Evolutionary conservation across 73 alveolate genomes (phyloP).

Genomic region (Blepharisma stoltei): DNA sequence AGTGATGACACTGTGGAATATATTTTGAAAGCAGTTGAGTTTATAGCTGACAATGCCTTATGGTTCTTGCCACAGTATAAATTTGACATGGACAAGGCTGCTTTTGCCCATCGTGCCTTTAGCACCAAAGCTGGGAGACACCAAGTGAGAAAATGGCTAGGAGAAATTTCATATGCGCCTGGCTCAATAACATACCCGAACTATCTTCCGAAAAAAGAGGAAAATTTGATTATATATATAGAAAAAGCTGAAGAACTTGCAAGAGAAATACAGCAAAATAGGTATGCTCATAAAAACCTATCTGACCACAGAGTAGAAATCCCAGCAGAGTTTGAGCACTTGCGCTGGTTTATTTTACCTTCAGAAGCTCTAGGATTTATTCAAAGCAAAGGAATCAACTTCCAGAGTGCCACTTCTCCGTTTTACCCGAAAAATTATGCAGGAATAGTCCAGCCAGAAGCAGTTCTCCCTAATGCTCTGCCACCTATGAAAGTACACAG

Average conservation of each 20-base stretch:
- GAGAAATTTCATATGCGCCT: constrained; percentile 43
- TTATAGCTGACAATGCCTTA: constrained; percentile 72
- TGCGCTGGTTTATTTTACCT: constrained; percentile 63
- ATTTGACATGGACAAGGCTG: constrained; percentile 42
- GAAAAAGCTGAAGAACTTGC: constrained; percentile 42
- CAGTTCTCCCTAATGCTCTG: background rate
- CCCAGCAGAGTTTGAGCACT: constrained; percentile 44
- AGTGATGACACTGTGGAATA: constrained; percentile 72
- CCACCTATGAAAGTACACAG: background rate
- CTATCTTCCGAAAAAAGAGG: background rate
- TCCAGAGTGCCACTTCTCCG: background rate
- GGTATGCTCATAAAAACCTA: constrained; percentile 46
- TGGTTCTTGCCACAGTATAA: constrained; percentile 67
- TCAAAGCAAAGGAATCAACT: background rate
- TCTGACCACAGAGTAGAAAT: constrained; percentile 44
- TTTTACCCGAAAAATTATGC: background rate
- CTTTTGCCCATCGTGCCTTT: constrained; percentile 8
- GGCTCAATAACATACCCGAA: constrained; percentile 34
- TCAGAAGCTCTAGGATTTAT: constrained; percentile 52
- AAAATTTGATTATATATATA: background rate
- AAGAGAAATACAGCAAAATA: constrained; percentile 37
- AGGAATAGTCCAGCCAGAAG: background rate
- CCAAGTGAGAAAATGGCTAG: constrained; percentile 44
- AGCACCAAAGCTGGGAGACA: constrained; percentile 41
- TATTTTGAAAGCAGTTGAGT: constrained; percentile 72